phyloP scores from a whole-genome alignment of 371 early-diverging fungal species.

The Smittium culicis region DNA sequence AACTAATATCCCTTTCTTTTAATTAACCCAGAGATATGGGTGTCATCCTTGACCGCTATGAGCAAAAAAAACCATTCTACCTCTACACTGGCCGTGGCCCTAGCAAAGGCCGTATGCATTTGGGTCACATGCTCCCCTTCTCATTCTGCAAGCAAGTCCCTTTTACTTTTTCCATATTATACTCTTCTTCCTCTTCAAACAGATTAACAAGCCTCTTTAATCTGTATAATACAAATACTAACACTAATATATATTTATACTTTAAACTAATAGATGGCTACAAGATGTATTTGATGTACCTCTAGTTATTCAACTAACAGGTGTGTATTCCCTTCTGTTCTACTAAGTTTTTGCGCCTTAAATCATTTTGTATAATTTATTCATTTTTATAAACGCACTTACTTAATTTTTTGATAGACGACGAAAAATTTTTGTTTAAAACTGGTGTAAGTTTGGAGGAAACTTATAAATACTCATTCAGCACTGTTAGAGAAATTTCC shows the following conservation, averaged over 20 bases:
- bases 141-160: constrained; percentile 73
- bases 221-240: not conserved
- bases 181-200: too few species aligned
- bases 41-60: constrained; percentile 74
- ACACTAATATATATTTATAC: not conserved
- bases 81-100: constrained; percentile 99
- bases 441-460: constrained; percentile 79
- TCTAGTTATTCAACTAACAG: constrained; percentile 95
- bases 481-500: constrained; percentile 96
- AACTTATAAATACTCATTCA: constrained; percentile 56
- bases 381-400: not conserved
- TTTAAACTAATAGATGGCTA: constrained; percentile 61
- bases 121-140: constrained; percentile 98
- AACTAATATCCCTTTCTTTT: constrained; percentile 3
- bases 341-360: too few species aligned
- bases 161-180: too few species aligned
- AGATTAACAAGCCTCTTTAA: too few species aligned
- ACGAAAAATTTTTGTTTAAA: constrained; percentile 99
- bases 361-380: not conserved
- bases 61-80: constrained; percentile 93
- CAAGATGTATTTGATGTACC: constrained; percentile 96
- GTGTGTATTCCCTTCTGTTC: too few species aligned
- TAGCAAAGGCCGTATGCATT: constrained; percentile 90
- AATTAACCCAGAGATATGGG: constrained; percentile 77
- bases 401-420: constrained; percentile 43